phyloP scores from a whole-genome alignment of 2,329 filamentous ascomycete genomes.

The Aphanoascus verrucosus region DNA sequence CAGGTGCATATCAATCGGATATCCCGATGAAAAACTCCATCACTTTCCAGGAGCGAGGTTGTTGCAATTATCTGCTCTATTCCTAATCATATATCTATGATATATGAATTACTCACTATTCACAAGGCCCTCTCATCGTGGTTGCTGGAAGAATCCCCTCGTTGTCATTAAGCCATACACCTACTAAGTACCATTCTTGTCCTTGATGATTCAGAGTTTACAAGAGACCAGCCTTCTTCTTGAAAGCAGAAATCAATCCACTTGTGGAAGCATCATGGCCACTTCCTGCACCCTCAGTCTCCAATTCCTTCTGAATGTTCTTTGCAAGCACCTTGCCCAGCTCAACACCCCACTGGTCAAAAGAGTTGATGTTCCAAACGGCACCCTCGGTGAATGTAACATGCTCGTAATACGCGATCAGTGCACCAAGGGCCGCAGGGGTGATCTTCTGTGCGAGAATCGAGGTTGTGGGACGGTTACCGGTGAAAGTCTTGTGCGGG shows the following conservation, averaged over 20 bases:
- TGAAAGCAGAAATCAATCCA: conserved; percentile 84
- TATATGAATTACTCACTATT: neutral
- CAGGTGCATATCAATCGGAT: no score
- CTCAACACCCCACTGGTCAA: conserved; percentile 99
- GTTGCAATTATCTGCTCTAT: neutral
- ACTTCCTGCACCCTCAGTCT: conserved; percentile 57
- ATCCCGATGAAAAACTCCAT: neutral
- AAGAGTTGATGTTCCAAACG: conserved; percentile 98
- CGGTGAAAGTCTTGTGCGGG: conserved; percentile 98
- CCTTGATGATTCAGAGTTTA: neutral
- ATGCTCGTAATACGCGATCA: conserved; percentile 99
- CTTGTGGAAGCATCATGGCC: conserved; percentile 80
- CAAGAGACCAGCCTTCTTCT: conserved; percentile 51
- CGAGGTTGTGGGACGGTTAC: conserved; percentile 91
- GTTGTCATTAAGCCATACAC: neutral
- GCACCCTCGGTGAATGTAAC: conserved; percentile 95
- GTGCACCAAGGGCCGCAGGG: conserved; percentile 78
- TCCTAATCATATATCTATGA: neutral
- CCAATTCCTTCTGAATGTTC: conserved; percentile 78
- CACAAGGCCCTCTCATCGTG: neutral
- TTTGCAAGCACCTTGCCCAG: conserved; percentile 92
- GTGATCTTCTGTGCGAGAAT: conserved; percentile 92
- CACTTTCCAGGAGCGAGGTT: no score
- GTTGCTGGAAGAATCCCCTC: neutral
- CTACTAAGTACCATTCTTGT: no score